phyloP scores from a whole-genome alignment of 139 green algal species.

The Mesotaenium endlicherianum region DNA sequence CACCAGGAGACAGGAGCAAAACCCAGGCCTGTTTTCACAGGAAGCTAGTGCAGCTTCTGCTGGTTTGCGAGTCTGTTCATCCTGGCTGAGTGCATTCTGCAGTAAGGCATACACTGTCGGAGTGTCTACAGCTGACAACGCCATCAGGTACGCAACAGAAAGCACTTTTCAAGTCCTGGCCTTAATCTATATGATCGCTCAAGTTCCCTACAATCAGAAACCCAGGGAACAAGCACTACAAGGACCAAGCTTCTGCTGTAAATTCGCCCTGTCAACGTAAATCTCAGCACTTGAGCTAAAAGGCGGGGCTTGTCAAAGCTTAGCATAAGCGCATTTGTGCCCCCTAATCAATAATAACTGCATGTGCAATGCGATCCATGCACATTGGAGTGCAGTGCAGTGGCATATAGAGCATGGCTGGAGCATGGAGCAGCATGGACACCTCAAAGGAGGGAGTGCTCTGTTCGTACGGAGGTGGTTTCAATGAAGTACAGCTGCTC shows the following conservation, averaged over 20 bases:
- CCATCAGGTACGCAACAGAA: constrained; percentile 3
- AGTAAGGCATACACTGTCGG: constrained; percentile 47
- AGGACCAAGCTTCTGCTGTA: too few species aligned
- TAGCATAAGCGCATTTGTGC: background rate
- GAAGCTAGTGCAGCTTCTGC: constrained; percentile 66
- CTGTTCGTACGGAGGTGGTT: too few species aligned
- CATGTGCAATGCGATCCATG: too few species aligned
- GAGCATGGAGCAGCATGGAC: background rate
- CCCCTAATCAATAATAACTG: background rate
- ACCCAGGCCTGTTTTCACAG: constrained; percentile 67
- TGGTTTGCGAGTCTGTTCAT: constrained; percentile 63
- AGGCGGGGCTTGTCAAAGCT: background rate
- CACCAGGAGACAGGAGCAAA: constrained; percentile 82
- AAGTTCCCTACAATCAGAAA: too few species aligned
- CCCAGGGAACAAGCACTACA: too few species aligned
- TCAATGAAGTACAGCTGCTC: too few species aligned
- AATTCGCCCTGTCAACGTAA: background rate
- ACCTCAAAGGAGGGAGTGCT: too few species aligned
- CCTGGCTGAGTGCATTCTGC: constrained; percentile 62
- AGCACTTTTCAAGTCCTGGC: too few species aligned
- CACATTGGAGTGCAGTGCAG: too few species aligned
- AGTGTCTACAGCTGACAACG: constrained; percentile 27
- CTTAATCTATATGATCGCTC: too few species aligned
- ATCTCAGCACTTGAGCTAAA: background rate
- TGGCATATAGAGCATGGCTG: background rate